Conservation (phyloP, 495 filamentous ascomycete genomes). For the Lophiostoma macrostomum region DNA sequence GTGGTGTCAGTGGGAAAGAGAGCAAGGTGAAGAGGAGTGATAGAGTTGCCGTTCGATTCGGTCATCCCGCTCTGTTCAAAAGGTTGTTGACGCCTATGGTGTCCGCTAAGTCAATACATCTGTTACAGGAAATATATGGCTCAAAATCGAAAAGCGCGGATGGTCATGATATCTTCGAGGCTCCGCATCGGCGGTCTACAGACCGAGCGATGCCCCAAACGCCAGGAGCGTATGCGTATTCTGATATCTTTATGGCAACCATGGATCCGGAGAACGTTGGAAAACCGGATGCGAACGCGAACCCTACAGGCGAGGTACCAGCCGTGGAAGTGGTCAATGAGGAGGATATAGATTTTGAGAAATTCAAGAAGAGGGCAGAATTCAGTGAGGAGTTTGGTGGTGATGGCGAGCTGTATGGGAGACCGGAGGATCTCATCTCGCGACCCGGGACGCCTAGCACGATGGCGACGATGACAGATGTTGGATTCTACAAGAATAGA, state of each 20-base stretch:
- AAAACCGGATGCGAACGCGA: not conserved
- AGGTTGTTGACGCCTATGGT: slow-evolving; percentile 93
- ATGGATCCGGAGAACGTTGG: slow-evolving; percentile 11
- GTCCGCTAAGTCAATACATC: slow-evolving; percentile 77
- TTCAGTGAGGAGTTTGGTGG: slow-evolving; percentile 25
- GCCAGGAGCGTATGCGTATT: slow-evolving; percentile 1
- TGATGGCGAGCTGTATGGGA: slow-evolving; percentile 25
- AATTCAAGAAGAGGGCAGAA: slow-evolving; percentile 20
- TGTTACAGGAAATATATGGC: slow-evolving; percentile 46
- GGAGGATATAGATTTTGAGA: slow-evolving; percentile 27
- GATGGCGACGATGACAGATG: slow-evolving; percentile 10
- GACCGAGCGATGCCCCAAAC: slow-evolving; percentile 1
- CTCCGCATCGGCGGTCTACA: slow-evolving; percentile 1
- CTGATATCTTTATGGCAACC: slow-evolving; percentile 17
- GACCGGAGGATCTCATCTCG: slow-evolving; percentile 18
- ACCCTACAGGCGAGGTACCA: no score
- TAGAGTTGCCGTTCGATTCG: slow-evolving; percentile 73
- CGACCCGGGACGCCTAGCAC: slow-evolving; percentile 12
- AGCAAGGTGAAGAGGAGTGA: slow-evolving; percentile 50
- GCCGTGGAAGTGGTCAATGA: slow-evolving; percentile 25
- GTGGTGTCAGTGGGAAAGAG: slow-evolving; percentile 42
- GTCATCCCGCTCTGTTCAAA: slow-evolving; percentile 87
- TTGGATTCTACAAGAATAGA: not conserved
- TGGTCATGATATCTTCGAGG: slow-evolving; percentile 4
- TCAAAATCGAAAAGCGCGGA: not conserved